Evolutionary conservation across 257 asterid species (phyloP), one percentile per base, ranked within the genome.

Genomic region (Petrea volubilis): DNA sequence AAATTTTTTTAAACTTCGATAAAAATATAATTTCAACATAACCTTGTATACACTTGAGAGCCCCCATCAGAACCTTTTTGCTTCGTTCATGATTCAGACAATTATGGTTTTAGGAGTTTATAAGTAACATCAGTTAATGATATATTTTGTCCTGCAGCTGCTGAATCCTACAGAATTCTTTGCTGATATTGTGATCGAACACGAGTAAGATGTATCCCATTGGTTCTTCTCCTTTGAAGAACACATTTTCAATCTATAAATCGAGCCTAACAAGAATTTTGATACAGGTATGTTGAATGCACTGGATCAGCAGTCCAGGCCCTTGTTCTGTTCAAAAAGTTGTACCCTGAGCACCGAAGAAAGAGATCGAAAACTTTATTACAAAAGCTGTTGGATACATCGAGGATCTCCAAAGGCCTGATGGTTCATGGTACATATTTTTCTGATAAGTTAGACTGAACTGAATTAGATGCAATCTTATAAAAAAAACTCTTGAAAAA

Each of bases 221-320:
- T 31, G 3, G 3, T 31, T 7, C 34, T 38, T 49, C 50, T 18
- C 36, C 60, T 23, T 51, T 41, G 24, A 12, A 10, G 6, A 71
- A 60, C 21, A 52, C 29, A n/a, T 3, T 0, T 49, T 11, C 13
- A 2, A 11, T n/a, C 2, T n/a, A n/a, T n/a, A n/a, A n/a, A n/a
- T n/a, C n/a, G n/a, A n/a, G 20, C 44, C 33, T 46, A 27, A 20
- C 25, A 8, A 63, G 10, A n/a, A 4, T 44, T 12, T 76, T 3
- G 70, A 79, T 12, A 74, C 20, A 90, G 93, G 70, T 91, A 90
- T 2, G 92, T 86, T 0, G 98, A 92, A 74, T 90, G 96, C 77
- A 90, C 96, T 25, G 80, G n/a, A n/a, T n/a, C n/a, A n/a, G n/a
- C n/a, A n/a, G n/a, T 92, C 18, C 92, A 88, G 63, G 89, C 98